Base-by-base conservation (phyloP, 2,329 filamentous ascomycete species). In the Diaporthe longicolla region DNA sequence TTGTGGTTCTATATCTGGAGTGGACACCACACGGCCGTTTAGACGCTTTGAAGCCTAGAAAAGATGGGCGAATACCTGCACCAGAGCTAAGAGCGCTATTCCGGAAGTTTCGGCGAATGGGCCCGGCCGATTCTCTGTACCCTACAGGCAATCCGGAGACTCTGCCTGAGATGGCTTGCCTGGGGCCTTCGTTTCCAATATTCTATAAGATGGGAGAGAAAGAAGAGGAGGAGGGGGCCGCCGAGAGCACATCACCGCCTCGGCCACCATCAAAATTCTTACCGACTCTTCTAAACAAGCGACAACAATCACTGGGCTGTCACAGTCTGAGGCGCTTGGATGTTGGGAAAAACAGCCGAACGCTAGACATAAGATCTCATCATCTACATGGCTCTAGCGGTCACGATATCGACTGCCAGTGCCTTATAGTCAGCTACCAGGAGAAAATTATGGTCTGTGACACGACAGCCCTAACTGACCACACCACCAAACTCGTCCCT, bases 111-210 rank as follows among this genome's bases (percentile, higher is more conserved):
- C 75, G 76, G 74, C 70, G 73, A 17, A 9, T 43, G 70, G 76
- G 77, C n/a, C 65, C 75, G 35, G 77, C 71, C 63, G 70, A 72
- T 59, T 74, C 75, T 17, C 40, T 76, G 29, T 57, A 76, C 21
- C 75, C 77, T 57, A 71, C 74, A 15, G 43, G 57, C 61, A 40
- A 63, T 59, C 69, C 70, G n/a, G 52, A 43, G 37, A 43, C 71
- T 45, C 54, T 78, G 52, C 77, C 77, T 29, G 77, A 78, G 72
- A 78, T 78, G 76, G 75, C 35, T 35, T 77, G 74, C 70, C 77
- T 78, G 29, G 32, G 15, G 35, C 66, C 74, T 65, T 37, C 54
- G 5, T 78, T 74, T 35, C 68, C 66, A 21, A 57, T 77, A 24
- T 21, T 74, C 69, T 78, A 77, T 55, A 65, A 76, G 59, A 74